Conservation (phyloP, 1,139 yeast species). For the Pneumocystis jirovecii region DNA sequence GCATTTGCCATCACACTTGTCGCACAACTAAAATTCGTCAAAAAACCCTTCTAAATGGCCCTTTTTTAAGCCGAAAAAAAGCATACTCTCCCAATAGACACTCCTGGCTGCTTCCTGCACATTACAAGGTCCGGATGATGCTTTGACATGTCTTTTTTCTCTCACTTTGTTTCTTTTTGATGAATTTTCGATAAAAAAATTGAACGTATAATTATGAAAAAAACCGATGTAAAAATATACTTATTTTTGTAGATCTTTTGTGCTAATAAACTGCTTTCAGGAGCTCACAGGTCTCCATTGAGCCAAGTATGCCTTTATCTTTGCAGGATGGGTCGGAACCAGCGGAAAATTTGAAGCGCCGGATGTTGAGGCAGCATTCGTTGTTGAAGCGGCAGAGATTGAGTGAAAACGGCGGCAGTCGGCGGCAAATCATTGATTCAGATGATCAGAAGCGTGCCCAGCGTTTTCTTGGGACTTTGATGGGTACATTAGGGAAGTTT, state of each 20-base stretch:
- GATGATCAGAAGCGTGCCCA: conserved; percentile 9
- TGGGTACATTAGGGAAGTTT: conserved; percentile 10
- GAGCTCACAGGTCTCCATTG: background rate
- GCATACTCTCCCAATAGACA: conserved; percentile 35
- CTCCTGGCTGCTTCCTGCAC: conserved; percentile 80
- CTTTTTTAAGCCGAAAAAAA: background rate
- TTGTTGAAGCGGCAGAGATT: background rate
- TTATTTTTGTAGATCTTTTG: background rate
- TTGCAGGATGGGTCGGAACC: background rate
- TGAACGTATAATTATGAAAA: background rate
- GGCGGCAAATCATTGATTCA: background rate
- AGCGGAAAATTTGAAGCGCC: background rate
- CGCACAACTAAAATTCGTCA: conserved; percentile 37
- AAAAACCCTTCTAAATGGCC: conserved; percentile 1
- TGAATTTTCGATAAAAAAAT: background rate
- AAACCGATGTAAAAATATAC: background rate
- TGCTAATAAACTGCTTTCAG: background rate
- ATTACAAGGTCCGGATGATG: conserved; percentile 78
- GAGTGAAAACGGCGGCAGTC: background rate
- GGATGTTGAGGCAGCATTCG: background rate
- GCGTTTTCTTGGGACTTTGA: conserved; percentile 7
- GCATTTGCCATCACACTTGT: conserved; percentile 81
- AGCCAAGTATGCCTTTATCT: background rate
- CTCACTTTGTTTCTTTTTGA: background rate
- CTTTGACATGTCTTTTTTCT: conserved; percentile 46